A percentile compares a stretch with the other conserved stretches of the same genome.
These are phyloP conservation scores for Fulvia fulva DNA, from an alignment of 2,329 filamentous ascomycete species.

Conservation along the genomic window DNA sequence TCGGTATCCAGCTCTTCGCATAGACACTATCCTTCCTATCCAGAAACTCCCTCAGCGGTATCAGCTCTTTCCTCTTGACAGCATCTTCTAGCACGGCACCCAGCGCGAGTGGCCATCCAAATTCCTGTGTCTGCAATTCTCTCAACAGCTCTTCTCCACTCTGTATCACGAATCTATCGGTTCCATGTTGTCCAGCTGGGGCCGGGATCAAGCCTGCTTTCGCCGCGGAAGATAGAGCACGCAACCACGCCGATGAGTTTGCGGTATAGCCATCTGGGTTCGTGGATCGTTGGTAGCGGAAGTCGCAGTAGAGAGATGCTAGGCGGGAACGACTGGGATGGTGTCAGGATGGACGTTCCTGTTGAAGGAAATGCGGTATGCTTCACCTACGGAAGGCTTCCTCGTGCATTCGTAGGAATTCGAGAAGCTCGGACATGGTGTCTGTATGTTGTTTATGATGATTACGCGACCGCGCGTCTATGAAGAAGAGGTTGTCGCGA, in stretches of 20 bases:
- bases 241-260: conserved; percentile 75
- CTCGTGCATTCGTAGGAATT: conserved; percentile 53
- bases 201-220: conserved; percentile 57
- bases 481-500: background rate
- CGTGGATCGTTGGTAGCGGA: conserved; percentile 65
- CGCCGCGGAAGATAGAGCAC: conserved; percentile 66
- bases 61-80: conserved; percentile 62
- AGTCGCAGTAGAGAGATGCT: conserved; percentile 85
- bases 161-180: conserved; percentile 49
- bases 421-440: conserved; percentile 51
- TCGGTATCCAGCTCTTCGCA: conserved; percentile 61
- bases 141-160: conserved; percentile 62
- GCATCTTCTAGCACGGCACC: conserved; percentile 76
- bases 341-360: conserved; percentile 10
- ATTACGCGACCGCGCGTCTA: background rate
- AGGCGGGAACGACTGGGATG: conserved; percentile 62
- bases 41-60: conserved; percentile 68
- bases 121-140: conserved; percentile 70
- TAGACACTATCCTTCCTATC: conserved; percentile 66
- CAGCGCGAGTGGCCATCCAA: conserved; percentile 75
- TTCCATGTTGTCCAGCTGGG: conserved; percentile 29
- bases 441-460: background rate
- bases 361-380: conserved; percentile 8
- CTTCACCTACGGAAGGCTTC: conserved; percentile 45
- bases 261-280: conserved; percentile 84